Conservation (phyloP, 2,329 filamentous ascomycete species). For the Chaetoscypha palmicola region DNA sequence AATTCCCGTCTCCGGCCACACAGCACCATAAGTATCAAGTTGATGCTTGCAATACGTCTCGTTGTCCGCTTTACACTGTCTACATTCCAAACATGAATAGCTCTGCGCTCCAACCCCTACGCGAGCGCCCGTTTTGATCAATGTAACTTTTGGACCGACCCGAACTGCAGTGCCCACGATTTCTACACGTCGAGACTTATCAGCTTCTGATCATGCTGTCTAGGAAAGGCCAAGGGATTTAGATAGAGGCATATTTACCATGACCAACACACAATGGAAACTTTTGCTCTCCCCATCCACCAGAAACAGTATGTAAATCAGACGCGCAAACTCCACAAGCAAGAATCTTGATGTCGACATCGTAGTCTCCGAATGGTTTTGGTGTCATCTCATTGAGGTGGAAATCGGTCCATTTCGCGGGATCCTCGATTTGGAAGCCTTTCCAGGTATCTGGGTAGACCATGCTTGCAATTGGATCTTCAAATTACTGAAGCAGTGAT, state of each 20-base stretch:
- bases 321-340: constrained; percentile 71
- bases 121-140: constrained; percentile 45
- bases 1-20: constrained; percentile 53
- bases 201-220: too few relatives aligned
- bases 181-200: constrained; percentile 35
- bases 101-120: constrained; percentile 50
- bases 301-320: constrained; percentile 63
- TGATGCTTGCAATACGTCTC: constrained; percentile 48
- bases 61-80: constrained; percentile 47
- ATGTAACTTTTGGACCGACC: constrained; percentile 58
- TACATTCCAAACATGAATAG: constrained; percentile 47
- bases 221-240: background rate
- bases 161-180: constrained; percentile 63
- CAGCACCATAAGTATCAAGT: constrained; percentile 43
- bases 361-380: constrained; percentile 80
- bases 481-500: too few relatives aligned
- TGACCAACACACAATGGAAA: constrained; percentile 47
- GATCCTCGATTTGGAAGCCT: constrained; percentile 48
- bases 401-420: constrained; percentile 28
- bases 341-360: constrained; percentile 83
- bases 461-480: constrained; percentile 15
- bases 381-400: constrained; percentile 57
- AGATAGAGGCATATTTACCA: constrained; percentile 25
- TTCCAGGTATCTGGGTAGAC: constrained; percentile 51
- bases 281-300: constrained; percentile 45